Base-by-base conservation (phyloP, 2,329 filamentous ascomycete genomes). In the Xylariaceae sp. region DNA sequence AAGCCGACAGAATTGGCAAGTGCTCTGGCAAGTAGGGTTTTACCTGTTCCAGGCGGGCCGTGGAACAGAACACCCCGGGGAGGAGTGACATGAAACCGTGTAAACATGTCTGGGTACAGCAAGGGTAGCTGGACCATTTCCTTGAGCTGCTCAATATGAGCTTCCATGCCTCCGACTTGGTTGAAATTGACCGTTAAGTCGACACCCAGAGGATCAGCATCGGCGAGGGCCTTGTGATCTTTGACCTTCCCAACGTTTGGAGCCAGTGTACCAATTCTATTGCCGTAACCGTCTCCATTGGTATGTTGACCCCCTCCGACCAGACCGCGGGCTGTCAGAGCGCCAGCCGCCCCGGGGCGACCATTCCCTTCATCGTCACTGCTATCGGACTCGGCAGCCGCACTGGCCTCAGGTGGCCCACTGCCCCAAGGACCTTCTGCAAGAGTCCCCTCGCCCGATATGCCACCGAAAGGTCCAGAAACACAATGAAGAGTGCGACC, bases 91-190 rank as follows among this genome's bases (percentile, higher is more conserved):
- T 96, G 88, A 73, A 97, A 96, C 63, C 87, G 87, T 64, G 88
- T 82, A 73, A 97, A 99, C 48, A 97, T 86, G 73, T 99, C 94
- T 0, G 94, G 94, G 70, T 99, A 99, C 4, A 97, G 82, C 17
- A 99, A 78, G 1, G 94, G 94, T 62, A 99, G 82, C 65, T 93
- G 89, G 15, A 99, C 93, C 94, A 99, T 99, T 76, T 99, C 94
- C 75, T 99, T 97, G 63, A 99, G 81, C 73, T 97, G 91, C 71
- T 97, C 92, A 71, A 99, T 97, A 71, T 97, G 93, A 42, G 90
- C 88, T 72, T 96, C 87, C 50, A 99, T 77, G 47, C 94, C 94
- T 70, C 94, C 94, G 58, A 99, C 92, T 65, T 92, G 90, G 73
- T 90, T 93, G 72, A 99, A 97, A 71, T 92, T 92, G 62, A 99